Base-by-base conservation (phyloP, 2,329 filamentous ascomycete species). In the Aspergillus fructus region DNA sequence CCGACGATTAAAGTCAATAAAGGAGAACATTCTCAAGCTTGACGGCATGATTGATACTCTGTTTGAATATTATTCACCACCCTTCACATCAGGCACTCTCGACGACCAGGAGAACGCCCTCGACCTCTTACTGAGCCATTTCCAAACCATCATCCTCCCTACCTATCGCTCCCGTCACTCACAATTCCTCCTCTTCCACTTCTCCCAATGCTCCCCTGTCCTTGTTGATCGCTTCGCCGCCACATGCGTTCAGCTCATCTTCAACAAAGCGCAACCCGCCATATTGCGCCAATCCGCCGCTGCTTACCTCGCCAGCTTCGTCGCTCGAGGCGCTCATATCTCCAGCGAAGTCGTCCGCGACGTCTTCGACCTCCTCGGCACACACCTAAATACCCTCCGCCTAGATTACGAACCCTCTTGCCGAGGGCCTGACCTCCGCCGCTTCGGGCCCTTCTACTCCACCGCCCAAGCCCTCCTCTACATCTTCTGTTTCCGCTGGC, bases 401-500 rank as follows among this genome's bases (percentile, higher is more conserved):
- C 72, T 79, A 13, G 81, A 86, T 47, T 88, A 92, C 71, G 89
- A 96, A 70, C 79, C 83, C 5, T 79, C 82, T 30, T 96, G 92
- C 71, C 87, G 86, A 15, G 92, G 91, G 3, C 94, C 94, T 0
- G 92, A 99, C 71, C 83, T 96, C 56, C 87, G 88, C 61, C 87
- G 89, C 47, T 96, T 93, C 70, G 86, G 87, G 48, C 85, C 89
- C 13, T 96, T 96, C 75, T 97, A 97, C 73, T 87, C 90, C 17
- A 86, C 92, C 48, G 86, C 89, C n/a, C 93, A 97, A 74, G 92
- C 92, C 1, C 81, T 96, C 3, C 83, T 97, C 23, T 97, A 97
- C 78, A 93, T 96, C 58, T 97, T 96, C 76, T 99, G 94, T 79
- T 99, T 99, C 80, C 88, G 94, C 55, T 99, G 94, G 94, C 89